Conservation (phyloP, 2,329 filamentous ascomycete genomes). For the Colletotrichum phormii region DNA sequence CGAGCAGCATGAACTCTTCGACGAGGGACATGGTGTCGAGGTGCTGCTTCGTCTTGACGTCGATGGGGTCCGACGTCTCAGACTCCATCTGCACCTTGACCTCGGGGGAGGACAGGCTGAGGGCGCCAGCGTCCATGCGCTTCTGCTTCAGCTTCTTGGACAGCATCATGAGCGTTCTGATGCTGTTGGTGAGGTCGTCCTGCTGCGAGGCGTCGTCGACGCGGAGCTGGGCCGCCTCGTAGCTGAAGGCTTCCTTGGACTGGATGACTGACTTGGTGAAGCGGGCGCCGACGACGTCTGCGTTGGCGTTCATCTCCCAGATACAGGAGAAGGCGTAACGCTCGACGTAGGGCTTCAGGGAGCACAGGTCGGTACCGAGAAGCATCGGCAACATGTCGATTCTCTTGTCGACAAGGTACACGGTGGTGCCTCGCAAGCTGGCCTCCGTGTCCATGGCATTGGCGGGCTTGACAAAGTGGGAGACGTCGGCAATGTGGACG, state of each 20-base stretch:
- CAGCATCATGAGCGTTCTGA: conserved; percentile 86
- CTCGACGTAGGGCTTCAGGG: conserved; percentile 97
- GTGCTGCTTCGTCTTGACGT: conserved; percentile 94
- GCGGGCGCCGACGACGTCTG: conserved; percentile 84
- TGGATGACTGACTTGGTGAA: conserved; percentile 99
- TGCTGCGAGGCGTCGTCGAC: conserved; percentile 91
- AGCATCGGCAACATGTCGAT: conserved; percentile 99
- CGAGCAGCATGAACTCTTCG: conserved; percentile 99
- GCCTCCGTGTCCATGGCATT: conserved; percentile 98
- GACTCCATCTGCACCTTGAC: conserved; percentile 96
- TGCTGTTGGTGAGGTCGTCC: conserved; percentile 90
- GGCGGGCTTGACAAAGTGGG: conserved; percentile 96
- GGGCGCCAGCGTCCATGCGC: conserved; percentile 93
- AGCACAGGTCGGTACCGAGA: conserved; percentile 95
- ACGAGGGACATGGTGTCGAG: conserved; percentile 97
- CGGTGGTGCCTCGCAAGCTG: conserved; percentile 92
- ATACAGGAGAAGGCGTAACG: conserved; percentile 86
- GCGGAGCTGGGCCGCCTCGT: conserved; percentile 93
- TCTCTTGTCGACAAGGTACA: conserved; percentile 98
- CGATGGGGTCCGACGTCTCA: conserved; percentile 94
- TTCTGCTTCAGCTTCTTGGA: conserved; percentile 95
- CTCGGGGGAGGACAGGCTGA: conserved; percentile 97
- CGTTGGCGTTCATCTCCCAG: conserved; percentile 89
- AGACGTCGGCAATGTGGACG: conserved; percentile 99
- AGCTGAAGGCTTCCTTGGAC: conserved; percentile 96